Evolutionary conservation across 192 early-diverging fungal genomes (phyloP), one percentile per base, ranked within the genome.

Genomic region (Entrophospora sp.): DNA sequence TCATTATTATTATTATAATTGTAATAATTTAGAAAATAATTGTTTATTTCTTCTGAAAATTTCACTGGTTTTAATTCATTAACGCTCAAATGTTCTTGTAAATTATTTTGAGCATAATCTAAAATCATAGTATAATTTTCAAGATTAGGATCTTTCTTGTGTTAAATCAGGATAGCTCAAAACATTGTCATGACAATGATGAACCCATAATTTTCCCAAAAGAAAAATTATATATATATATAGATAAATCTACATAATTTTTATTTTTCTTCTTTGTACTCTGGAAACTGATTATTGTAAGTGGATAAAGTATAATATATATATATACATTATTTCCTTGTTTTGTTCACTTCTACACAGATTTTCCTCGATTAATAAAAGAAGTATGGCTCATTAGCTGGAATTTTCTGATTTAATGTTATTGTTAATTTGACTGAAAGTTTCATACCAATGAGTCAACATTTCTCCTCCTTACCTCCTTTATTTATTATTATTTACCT

Each of bases 1-100:
- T n/a, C n/a, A n/a, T n/a, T n/a, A n/a, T n/a, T n/a, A n/a, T n/a
- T n/a, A 4, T 25, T 30, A 25, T 24, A 16, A 24, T n/a, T 53
- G 27, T 53, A 53, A 31, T 53, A 53, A 30, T 53, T 53, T 31
- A 53, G 25, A 53, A 53, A 53, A 31, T 28, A 53, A 4, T 31
- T 25, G 3, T 53, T 53, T 16, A 53, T 31, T 24, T 53, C 51
- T 53, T 25, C 14, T 25, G 51, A 31, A 53, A 53, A 53, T 12
- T 25, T 10, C 27, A 27, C 18, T 43, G n/a, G n/a, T n/a, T n/a
- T n/a, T n/a, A n/a, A n/a, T n/a, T n/a, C n/a, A n/a, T n/a, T n/a
- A n/a, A n/a, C n/a, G n/a, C n/a, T n/a, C n/a, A n/a, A n/a, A n/a
- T n/a, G n/a, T n/a, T n/a, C n/a, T n/a, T n/a, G n/a, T n/a, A n/a